Evolutionary conservation across 192 early-diverging fungal genomes (phyloP), one percentile per base, ranked within the genome.

Genomic region (Dissophora ornata): DNA sequence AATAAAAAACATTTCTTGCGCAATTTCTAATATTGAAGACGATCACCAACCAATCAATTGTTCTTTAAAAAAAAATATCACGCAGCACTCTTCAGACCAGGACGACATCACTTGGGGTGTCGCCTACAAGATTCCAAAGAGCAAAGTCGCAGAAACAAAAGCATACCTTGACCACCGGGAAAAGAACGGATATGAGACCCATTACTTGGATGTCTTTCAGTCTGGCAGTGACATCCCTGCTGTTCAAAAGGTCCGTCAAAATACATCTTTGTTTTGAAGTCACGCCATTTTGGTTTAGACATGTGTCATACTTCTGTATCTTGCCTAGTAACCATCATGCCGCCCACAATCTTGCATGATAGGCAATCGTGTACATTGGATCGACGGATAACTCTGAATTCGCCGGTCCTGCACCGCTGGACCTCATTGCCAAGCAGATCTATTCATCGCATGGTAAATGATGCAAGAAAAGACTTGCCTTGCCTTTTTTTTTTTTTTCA

Each of bases 161-260:
- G 82, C 81, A 21, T 92, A 96, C 45, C 70, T 98, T 48, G 94
- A 96, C 57, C 88, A 92, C 71, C 83, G 96, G 28, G 96, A 98
- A 84, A 96, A 89, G 85, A 92, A 94, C 66, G 96, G 96, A 4
- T 98, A 98, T 61, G 80, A 87, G 4, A 81, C 84, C 18, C 87
- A 90, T 30, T 75, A 82, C 38, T 79, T 88, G 12, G 84, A 90
- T 25, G 88, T 95, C 13, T 93, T 78, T 74, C 75, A 81, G 18
- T 75, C 78, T 7, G 67, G 61, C 3, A 57, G 26, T 10, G 52
- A 55, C 18, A 64, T 62, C 18, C 71, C 71, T 25, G 79, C 83
- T n/a, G 84, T 92, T 21, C 79, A 80, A 57, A 81, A 86, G 71
- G 87, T 89, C 75, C 49, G 70, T 29, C 9, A 5, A 28, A 51